Evolutionary conservation across 176 grass and related monocot species (phyloP).

Genomic region (Zoysia japonica): DNA sequence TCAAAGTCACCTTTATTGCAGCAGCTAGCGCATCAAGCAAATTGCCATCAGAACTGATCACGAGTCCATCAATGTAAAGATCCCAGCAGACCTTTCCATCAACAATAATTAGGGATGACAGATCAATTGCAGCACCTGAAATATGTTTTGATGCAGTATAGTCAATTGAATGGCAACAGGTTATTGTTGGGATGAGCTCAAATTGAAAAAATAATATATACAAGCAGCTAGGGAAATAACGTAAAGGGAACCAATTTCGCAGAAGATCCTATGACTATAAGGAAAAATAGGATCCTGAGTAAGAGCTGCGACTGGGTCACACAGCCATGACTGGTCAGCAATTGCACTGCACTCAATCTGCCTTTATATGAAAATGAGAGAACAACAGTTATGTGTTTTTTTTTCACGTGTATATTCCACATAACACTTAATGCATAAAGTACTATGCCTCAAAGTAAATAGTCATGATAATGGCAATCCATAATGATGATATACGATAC

Average conservation of each 20-base stretch:
- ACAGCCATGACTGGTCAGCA: background rate
- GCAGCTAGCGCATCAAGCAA: constrained; percentile 82
- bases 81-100: constrained; percentile 97
- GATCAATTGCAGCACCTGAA: constrained; percentile 84
- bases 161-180: background rate
- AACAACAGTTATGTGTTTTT: background rate
- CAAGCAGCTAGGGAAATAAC: background rate
- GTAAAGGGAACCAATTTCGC: background rate
- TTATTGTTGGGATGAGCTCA: background rate
- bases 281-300: background rate
- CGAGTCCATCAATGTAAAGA: constrained; percentile 81
- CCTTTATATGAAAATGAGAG: background rate
- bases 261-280: constrained; percentile 11
- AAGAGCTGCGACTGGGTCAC: background rate
- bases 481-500: background rate
- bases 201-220: constrained; percentile 29
- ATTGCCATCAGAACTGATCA: constrained; percentile 94
- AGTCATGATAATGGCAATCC: background rate
- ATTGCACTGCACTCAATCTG: background rate
- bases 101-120: constrained; percentile 75
- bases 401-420: background rate
- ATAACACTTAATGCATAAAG: background rate
- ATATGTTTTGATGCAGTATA: constrained; percentile 32
- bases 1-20: constrained; percentile 72
- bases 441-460: background rate